These are phyloP conservation scores for Calonectria multiphialidica DNA, from an alignment of 2,329 filamentous ascomycete genomes.

Conservation along the genomic window DNA sequence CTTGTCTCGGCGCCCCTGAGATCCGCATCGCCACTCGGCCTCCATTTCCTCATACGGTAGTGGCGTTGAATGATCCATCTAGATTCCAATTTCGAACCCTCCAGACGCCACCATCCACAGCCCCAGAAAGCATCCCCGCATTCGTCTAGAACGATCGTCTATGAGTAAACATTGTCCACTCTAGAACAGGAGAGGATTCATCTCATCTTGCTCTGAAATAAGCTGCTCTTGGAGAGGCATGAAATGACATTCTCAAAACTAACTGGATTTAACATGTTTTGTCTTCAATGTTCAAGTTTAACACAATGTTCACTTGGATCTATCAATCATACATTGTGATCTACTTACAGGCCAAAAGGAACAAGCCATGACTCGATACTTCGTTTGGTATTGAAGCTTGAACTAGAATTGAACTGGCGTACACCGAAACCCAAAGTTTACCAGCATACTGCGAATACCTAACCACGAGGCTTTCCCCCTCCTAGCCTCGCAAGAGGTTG, in stretches of 20 bases:
- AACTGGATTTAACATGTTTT: too few relatives aligned
- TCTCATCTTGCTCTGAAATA: too few relatives aligned
- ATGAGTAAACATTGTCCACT: background rate
- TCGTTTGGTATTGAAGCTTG: background rate
- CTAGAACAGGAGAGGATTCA: background rate
- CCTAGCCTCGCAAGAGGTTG: background rate
- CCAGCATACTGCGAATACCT: background rate
- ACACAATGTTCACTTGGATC: background rate
- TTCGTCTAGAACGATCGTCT: background rate
- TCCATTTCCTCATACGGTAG: background rate
- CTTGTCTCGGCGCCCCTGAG: background rate
- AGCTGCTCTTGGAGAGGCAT: too few relatives aligned
- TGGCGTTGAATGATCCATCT: background rate
- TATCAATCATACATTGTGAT: background rate
- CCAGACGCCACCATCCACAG: background rate
- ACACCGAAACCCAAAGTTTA: background rate
- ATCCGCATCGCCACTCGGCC: background rate
- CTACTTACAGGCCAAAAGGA: background rate
- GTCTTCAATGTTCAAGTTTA: too few relatives aligned
- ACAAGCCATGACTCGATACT: background rate
- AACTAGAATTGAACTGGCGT: background rate
- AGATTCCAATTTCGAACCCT: background rate
- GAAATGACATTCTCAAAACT: background rate
- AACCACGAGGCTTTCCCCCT: background rate
- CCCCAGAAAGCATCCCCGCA: background rate